Evolutionary conservation across 208 protist genomes (phyloP), one percentile per base, ranked within the genome.

Genomic region (Porcisia deanei): DNA sequence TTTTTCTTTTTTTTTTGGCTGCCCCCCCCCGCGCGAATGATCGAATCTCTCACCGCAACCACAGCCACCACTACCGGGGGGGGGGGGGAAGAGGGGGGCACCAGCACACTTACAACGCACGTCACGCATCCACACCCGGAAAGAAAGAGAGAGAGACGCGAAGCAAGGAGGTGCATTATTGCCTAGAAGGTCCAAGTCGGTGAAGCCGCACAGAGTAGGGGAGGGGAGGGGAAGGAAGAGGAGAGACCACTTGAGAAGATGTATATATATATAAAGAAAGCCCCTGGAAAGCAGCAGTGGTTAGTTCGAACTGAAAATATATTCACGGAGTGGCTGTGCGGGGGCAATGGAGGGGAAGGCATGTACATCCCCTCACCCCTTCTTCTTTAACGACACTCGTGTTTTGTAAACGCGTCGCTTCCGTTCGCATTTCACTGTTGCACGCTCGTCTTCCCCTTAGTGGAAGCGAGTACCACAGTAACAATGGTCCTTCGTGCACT

Each of bases 381-480:
- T 5, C 54, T 6, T 30, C 30, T 30, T 30, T 30, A 30, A 30
- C 30, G 30, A 30, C 30, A 30, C 30, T 30, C 30, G 30, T 30
- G 30, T 30, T 30, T 30, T 30, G 30, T 30, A 30, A 30, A 30
- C 30, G 30, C 30, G 30, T 30, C 16, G n/a, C 58, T 20, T 43
- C 16, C 30, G 7, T 34, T 9, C 3, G 34, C 34, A 16, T 16
- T 30, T 37, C 34, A 45, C 59, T 45, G 34, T n/a, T 45, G 61
- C 2, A 9, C 5, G 20, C 7, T 30, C 8, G 30, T 25, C 39
- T 8, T 25, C 45, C 37, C 6, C 39, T 75, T 67, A 95, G 66
- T 91, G 87, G 75, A 95, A 95, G 1, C 85, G 84, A 20, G 91
- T 95, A 9, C 77, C 87, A 69, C 91, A 95, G 80, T 91, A 91